Conservation (phyloP, 202 grass and related monocot species). For the Digitaria exilis region DNA sequence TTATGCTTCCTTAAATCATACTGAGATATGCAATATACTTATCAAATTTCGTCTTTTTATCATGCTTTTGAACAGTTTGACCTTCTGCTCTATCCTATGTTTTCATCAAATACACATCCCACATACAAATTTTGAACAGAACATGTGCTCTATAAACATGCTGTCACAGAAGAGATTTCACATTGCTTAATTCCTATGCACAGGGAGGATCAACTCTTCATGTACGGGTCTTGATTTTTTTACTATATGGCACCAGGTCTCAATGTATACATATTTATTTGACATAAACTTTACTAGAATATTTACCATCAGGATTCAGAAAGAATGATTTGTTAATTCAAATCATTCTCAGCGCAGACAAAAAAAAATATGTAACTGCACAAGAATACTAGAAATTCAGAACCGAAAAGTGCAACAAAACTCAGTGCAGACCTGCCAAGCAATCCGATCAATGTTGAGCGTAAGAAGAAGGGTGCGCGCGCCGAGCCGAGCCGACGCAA, state of each 20-base stretch:
- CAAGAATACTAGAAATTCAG: neutral
- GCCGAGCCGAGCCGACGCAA: slow-evolving; percentile 84
- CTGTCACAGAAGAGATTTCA: neutral
- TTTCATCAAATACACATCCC: neutral
- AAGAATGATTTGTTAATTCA: neutral
- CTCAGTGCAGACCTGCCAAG: slow-evolving; percentile 75
- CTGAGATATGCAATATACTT: neutral
- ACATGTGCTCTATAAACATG: neutral
- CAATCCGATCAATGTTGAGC: slow-evolving; percentile 93
- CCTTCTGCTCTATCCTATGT: neutral
- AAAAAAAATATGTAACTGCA: too few relatives aligned
- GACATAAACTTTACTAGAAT: too few relatives aligned
- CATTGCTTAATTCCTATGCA: neutral
- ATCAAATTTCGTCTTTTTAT: neutral
- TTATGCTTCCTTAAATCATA: neutral
- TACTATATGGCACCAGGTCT: neutral
- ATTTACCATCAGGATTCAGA: too few relatives aligned
- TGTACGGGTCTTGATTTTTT: neutral
- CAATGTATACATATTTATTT: neutral
- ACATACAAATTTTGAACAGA: neutral
- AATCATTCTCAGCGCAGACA: too few relatives aligned
- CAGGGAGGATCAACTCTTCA: neutral
- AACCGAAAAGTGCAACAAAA: neutral
- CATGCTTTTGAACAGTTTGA: neutral
- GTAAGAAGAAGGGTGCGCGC: slow-evolving; percentile 94